Evolutionary conservation across 352 stramenopile species (phyloP).

Genomic region (Globisporangium sylvaticum): DNA sequence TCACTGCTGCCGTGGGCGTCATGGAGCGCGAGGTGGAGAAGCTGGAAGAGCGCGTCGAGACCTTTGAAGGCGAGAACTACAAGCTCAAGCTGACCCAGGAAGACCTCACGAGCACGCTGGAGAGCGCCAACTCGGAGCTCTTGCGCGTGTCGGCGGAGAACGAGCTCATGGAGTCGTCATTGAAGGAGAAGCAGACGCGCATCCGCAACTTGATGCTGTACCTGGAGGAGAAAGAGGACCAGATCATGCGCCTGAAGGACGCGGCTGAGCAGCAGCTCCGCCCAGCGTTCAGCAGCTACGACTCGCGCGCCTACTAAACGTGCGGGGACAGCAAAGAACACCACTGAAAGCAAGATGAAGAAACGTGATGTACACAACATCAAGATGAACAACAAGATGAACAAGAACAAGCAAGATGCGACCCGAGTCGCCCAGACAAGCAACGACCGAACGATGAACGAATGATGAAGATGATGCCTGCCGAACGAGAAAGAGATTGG

Average conservation of each 20-base stretch:
- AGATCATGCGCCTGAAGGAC: constrained; percentile 60
- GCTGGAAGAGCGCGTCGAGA: constrained; percentile 47
- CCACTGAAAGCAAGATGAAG: too few species aligned
- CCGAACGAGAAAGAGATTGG: background rate
- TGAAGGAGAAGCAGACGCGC: constrained; percentile 57
- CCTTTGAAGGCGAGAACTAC: constrained; percentile 50
- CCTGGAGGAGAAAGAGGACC: constrained; percentile 62
- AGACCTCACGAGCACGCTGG: constrained; percentile 39
- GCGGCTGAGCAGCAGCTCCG: constrained; percentile 12
- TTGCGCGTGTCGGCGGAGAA: constrained; percentile 57
- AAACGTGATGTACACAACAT: background rate
- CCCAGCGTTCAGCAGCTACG: background rate
- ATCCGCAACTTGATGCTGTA: constrained; percentile 53
- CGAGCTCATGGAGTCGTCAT: constrained; percentile 34
- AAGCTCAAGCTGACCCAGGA: constrained; percentile 56
- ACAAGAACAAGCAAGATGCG: background rate
- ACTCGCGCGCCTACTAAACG: constrained; percentile 4
- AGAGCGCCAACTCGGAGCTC: constrained; percentile 48
- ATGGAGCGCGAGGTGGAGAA: constrained; percentile 69
- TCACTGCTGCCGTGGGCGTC: constrained; percentile 51
- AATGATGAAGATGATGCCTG: constrained; percentile 10
- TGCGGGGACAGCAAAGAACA: background rate
- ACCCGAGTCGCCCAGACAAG: constrained; percentile 1
- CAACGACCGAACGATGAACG: constrained; percentile 1
- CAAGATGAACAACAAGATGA: background rate